These are phyloP conservation scores for Gnaphalium uliginosum DNA, from an alignment of 129 eudicot species.

Conservation along the genomic window DNA sequence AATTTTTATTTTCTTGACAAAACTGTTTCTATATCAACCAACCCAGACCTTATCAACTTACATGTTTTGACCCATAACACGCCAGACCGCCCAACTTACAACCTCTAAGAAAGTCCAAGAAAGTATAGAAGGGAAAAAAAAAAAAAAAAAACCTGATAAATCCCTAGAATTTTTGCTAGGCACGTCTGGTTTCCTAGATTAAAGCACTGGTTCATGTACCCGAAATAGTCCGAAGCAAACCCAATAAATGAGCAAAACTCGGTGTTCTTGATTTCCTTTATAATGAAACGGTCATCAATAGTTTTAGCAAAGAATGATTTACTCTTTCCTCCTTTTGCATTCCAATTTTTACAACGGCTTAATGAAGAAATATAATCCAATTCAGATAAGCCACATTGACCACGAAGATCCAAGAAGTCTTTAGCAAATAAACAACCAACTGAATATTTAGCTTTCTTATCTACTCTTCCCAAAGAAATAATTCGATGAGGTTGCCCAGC, in stretches of 20 bases:
- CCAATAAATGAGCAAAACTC: constrained; percentile 72
- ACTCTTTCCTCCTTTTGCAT: constrained; percentile 96
- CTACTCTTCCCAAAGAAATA: constrained; percentile 62
- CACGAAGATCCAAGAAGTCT: constrained; percentile 60
- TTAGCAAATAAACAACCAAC: constrained; percentile 69
- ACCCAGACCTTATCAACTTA: background rate
- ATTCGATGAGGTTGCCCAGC: constrained; percentile 53
- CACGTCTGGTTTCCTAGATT: constrained; percentile 81
- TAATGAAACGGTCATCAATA: constrained; percentile 78
- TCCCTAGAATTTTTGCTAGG: constrained; percentile 91
- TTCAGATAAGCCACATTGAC: constrained; percentile 78
- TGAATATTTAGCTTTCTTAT: constrained; percentile 60
- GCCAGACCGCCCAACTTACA: background rate
- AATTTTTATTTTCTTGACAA: background rate
- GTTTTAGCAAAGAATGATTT: constrained; percentile 89
- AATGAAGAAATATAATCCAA: constrained; percentile 77
- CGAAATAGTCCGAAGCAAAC: constrained; percentile 76
- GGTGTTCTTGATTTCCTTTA: constrained; percentile 82
- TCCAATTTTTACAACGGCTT: constrained; percentile 87
- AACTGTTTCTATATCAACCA: background rate
- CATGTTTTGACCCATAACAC: no score
- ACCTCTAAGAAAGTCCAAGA: background rate
- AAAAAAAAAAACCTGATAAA: constrained; percentile 70
- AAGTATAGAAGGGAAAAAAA: background rate
- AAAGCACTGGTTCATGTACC: constrained; percentile 68